phyloP scores from a whole-genome alignment of 2,329 filamentous ascomycete genomes.

The Pseudogymnoascus sp. region DNA sequence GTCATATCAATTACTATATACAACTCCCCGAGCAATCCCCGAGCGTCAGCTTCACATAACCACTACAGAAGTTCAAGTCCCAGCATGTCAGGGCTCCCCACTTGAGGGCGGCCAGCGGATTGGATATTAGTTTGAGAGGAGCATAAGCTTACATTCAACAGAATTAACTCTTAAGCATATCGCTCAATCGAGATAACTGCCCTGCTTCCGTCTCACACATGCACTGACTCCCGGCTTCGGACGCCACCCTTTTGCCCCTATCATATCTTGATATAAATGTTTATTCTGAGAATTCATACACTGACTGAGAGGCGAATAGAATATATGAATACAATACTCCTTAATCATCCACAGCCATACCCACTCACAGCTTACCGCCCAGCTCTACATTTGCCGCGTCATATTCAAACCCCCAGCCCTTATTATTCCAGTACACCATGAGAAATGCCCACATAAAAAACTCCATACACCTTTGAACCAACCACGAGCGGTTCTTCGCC shows the following conservation, averaged over 20 bases:
- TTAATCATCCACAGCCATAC: not conserved
- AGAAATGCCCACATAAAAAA: conserved; percentile 24
- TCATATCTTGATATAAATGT: not conserved
- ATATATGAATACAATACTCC: not conserved
- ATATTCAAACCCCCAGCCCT: not conserved
- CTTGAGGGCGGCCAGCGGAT: not conserved
- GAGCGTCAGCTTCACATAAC: not conserved
- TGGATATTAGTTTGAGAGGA: conserved; percentile 25
- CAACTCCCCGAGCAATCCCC: not conserved
- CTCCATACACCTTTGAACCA: conserved; percentile 20
- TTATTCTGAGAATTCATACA: not conserved
- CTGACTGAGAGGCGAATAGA: not conserved
- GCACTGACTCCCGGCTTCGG: not conserved
- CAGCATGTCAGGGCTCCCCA: not conserved
- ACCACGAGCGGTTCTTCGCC: conserved; percentile 16
- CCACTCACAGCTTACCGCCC: not conserved
- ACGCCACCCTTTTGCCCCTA: not conserved
- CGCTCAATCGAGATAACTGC: not conserved
- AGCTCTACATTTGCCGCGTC: not conserved
- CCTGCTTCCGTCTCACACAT: conserved; percentile 10
- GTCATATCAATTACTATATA: not conserved
- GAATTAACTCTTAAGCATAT: conserved; percentile 25
- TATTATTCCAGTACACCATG: not conserved
- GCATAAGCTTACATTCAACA: conserved; percentile 21
- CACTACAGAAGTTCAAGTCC: not conserved